Percentiles rank a stretch among this genome's conserved stretches.
These are phyloP conservation scores for Chlamydomonas asymmetrica DNA, from an alignment of 139 green algal species.

Conservation along the genomic window DNA sequence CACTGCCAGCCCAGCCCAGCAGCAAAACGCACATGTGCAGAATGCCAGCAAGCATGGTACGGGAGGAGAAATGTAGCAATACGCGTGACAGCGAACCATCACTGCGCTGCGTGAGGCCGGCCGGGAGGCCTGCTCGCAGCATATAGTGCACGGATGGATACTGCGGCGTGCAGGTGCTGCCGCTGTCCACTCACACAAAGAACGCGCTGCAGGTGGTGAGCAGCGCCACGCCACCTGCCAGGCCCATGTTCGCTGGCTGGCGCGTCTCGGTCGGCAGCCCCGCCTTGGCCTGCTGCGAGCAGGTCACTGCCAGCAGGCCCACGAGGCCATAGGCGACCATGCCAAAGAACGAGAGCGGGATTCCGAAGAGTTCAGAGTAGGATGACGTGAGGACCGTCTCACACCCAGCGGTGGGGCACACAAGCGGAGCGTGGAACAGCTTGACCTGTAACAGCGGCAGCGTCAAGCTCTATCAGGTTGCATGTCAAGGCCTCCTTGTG, in stretches of 20 bases:
- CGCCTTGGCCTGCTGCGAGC: neutral
- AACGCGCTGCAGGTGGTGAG: slow-evolving; percentile 68
- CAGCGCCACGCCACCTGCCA: slow-evolving; percentile 51
- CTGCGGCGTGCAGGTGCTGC: too few relatives aligned
- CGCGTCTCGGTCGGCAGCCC: neutral
- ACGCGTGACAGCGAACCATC: too few relatives aligned
- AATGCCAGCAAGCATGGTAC: too few relatives aligned
- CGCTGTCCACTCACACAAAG: slow-evolving; percentile 58
- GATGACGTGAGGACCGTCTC: slow-evolving; percentile 69
- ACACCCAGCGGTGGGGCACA: slow-evolving; percentile 74
- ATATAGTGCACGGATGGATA: too few relatives aligned
- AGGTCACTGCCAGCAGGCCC: slow-evolving; percentile 35
- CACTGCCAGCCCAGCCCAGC: too few relatives aligned
- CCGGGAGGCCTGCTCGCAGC: too few relatives aligned
- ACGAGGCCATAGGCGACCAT: slow-evolving; percentile 66
- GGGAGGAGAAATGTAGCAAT: too few relatives aligned
- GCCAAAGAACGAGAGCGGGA: slow-evolving; percentile 73
- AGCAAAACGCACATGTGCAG: too few relatives aligned
- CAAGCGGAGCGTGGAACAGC: slow-evolving; percentile 52
- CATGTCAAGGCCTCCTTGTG: neutral
- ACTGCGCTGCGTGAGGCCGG: too few relatives aligned
- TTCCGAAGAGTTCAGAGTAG: slow-evolving; percentile 73
- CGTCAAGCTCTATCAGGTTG: neutral
- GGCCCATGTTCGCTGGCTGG: slow-evolving; percentile 3
- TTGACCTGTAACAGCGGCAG: slow-evolving; percentile 54